These are phyloP conservation scores for Pythium aristosporum DNA, from an alignment of 352 stramenopile species.

Conservation along the genomic window DNA sequence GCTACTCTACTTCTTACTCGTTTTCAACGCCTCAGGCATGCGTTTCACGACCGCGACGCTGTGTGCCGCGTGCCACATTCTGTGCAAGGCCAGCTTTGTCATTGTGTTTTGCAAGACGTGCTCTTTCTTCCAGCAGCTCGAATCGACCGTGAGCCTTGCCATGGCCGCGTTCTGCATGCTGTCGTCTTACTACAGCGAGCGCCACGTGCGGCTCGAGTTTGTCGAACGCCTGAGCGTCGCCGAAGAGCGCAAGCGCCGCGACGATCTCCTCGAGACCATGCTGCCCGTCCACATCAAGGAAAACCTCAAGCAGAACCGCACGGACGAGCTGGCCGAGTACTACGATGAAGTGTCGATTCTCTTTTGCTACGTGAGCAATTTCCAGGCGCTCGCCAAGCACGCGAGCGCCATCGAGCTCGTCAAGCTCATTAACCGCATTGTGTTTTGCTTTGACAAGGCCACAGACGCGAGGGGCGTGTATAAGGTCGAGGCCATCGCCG, in stretches of 20 bases:
- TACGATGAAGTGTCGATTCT: constrained; percentile 83
- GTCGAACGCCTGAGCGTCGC: constrained; percentile 56
- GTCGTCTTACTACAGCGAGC: constrained; percentile 62
- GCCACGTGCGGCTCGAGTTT: constrained; percentile 65
- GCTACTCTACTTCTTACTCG: constrained; percentile 53
- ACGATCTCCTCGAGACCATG: constrained; percentile 76
- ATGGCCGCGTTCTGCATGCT: constrained; percentile 71
- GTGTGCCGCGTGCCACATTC: constrained; percentile 46
- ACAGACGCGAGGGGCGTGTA: constrained; percentile 71
- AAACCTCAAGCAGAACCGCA: constrained; percentile 68
- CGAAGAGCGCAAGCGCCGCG: constrained; percentile 65
- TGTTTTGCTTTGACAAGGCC: constrained; percentile 83
- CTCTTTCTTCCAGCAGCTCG: constrained; percentile 47
- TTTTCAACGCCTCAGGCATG: constrained; percentile 69
- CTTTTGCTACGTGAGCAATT: constrained; percentile 85
- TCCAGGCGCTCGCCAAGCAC: constrained; percentile 63
- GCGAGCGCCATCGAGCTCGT: constrained; percentile 76
- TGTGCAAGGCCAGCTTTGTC: constrained; percentile 46
- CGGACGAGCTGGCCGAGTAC: constrained; percentile 60
- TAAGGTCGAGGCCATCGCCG: constrained; percentile 87
- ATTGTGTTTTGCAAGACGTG: constrained; percentile 51
- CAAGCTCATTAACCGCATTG: constrained; percentile 85
- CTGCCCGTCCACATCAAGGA: constrained; percentile 76
- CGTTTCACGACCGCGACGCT: constrained; percentile 60
- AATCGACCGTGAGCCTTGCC: constrained; percentile 46